Base-by-base conservation (phyloP, 2,329 filamentous ascomycete species). In the Talaromyces sp. region DNA sequence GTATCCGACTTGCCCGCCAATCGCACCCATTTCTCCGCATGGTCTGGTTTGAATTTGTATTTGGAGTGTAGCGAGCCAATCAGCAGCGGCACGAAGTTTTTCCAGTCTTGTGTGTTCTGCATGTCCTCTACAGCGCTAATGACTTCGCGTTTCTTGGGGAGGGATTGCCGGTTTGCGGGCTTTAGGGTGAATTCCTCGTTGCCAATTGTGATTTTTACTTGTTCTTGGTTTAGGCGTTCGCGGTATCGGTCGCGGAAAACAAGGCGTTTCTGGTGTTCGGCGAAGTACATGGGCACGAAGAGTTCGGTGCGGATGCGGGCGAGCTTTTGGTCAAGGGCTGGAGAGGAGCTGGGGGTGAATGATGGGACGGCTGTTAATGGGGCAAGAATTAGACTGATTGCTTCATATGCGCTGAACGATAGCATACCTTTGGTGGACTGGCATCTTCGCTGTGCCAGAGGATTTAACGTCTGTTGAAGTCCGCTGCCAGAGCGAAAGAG, bases 241-340 rank as follows among this genome's bases (percentile, higher is more conserved):
- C 72, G 69, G 52, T 76, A 71, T 40, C 72, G 75, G 35, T 71
- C 64, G 57, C 73, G 73, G 69, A 76, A 80, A 62, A 80, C 73
- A 50, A 77, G 71, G 44, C 69, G 72, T 63, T 72, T 72, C 62
- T 80, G 78, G 46, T 71, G 71, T 5, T 68, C 63, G 39, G 70
- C 68, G 4, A 81, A 72, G 40, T 73, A 72, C 56, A 71, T 72
- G 31, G 79, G 79, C 35, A 80, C 76, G 68, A 81, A 80, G 57
- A 80, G 70, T 44, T 76, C 73, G 64, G 79, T 68, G 66, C 79
- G 78, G 69, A 77, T 79, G 63, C 70, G 71, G 31, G 71, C 67
- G 35, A 81, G 72, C 56, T 76, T 69, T 48, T 73, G 66, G 66
- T 80, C 73, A 62, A 80, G 70, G 67, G 80, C 74, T 56, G 74